These are phyloP conservation scores for Apiospora rasikravindrae DNA, from an alignment of 2,329 filamentous ascomycete genomes.

Conservation along the genomic window DNA sequence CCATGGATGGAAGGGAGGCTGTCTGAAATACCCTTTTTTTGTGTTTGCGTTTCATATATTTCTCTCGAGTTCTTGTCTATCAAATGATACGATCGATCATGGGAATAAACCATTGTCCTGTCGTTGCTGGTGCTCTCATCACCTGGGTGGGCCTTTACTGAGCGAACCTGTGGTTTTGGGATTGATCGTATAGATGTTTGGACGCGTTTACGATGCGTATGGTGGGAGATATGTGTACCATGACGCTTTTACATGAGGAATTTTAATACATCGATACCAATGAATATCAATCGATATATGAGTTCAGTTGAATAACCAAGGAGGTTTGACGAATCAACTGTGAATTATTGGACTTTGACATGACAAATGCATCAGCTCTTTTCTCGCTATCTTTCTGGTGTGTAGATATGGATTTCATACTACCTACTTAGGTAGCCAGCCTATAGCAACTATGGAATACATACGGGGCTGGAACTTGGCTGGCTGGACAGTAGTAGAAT, in stretches of 20 bases:
- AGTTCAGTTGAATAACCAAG: background rate
- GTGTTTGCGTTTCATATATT: background rate
- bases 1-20: background rate
- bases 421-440: too few relatives aligned
- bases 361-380: too few relatives aligned
- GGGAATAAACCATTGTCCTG: background rate
- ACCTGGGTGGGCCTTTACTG: background rate
- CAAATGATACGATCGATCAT: background rate
- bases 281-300: background rate
- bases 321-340: too few relatives aligned
- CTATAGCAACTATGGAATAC: too few relatives aligned
- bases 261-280: background rate
- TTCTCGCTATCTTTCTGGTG: too few relatives aligned
- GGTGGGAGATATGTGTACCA: background rate
- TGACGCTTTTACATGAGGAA: background rate
- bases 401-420: too few relatives aligned
- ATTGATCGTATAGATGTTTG: background rate
- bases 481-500: too few relatives aligned
- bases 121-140: background rate
- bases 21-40: background rate
- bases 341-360: too few relatives aligned
- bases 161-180: background rate
- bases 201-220: background rate
- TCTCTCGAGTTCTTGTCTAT: background rate
- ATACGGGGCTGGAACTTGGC: too few relatives aligned